Evolutionary conservation across 108 stramenopile species (phyloP).

Genomic region (Mediolabrus comicus): DNA sequence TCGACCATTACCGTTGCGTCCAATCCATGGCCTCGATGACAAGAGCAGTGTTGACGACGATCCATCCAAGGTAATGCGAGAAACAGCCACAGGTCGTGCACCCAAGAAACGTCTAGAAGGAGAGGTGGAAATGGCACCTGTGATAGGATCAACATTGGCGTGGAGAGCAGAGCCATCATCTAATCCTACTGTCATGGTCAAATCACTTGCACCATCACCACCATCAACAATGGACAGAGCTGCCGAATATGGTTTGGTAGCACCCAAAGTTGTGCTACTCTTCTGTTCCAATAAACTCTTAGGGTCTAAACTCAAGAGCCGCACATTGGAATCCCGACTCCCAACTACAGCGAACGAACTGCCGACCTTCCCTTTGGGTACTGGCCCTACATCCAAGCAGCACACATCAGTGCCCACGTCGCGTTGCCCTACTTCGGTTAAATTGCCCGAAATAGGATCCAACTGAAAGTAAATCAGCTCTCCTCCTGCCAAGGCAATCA

Average conservation of each 20-base stretch:
- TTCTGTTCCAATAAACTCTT: conserved; percentile 53
- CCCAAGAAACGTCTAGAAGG: conserved; percentile 94
- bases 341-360: conserved; percentile 91
- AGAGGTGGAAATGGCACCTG: conserved; percentile 86
- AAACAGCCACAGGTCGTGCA: conserved; percentile 86
- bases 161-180: conserved; percentile 90
- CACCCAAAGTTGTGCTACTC: conserved; percentile 61
- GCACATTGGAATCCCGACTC: conserved; percentile 86
- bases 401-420: conserved; percentile 92
- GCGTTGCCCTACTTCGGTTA: conserved; percentile 75
- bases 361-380: conserved; percentile 77
- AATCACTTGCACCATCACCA: conserved; percentile 42
- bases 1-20: conserved; percentile 61
- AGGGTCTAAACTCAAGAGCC: conserved; percentile 88
- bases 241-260: conserved; percentile 70
- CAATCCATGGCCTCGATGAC: conserved; percentile 94
- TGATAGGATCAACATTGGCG: conserved; percentile 81
- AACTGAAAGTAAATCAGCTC: conserved; percentile 96
- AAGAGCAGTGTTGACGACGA: conserved; percentile 79
- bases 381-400: conserved; percentile 88
- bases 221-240: conserved; percentile 34
- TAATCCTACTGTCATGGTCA: conserved; percentile 85
- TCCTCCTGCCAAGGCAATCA: conserved; percentile 92
- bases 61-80: conserved; percentile 76
- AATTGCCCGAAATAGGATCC: conserved; percentile 77